These are phyloP conservation scores for Porcisia hertigi DNA, from an alignment of 208 protist species.

Conservation along the genomic window DNA sequence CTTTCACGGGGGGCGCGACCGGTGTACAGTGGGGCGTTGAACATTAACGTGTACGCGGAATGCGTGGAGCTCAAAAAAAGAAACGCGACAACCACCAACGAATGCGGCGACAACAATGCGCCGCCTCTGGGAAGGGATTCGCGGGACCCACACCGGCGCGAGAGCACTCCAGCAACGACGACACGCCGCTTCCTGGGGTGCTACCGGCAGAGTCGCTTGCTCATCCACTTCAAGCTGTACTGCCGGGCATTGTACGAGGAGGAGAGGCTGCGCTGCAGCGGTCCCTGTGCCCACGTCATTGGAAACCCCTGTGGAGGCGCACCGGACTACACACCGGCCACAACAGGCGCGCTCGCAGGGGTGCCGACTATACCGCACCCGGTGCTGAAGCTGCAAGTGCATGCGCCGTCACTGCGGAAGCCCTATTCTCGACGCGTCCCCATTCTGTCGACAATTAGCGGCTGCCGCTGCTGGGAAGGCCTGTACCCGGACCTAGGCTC, in stretches of 20 bases:
- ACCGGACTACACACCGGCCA: constrained; percentile 9
- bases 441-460: constrained; percentile 32
- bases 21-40: constrained; percentile 34
- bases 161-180: no score
- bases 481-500: constrained; percentile 45
- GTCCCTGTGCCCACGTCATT: constrained; percentile 17
- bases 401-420: constrained; percentile 30
- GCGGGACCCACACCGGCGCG: background rate
- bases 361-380: constrained; percentile 57
- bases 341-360: constrained; percentile 12
- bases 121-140: background rate
- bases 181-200: constrained; percentile 47
- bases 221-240: constrained; percentile 84
- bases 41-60: constrained; percentile 53
- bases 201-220: constrained; percentile 77
- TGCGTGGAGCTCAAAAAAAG: background rate
- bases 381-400: constrained; percentile 58
- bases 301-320: constrained; percentile 3
- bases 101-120: background rate
- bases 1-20: constrained; percentile 14
- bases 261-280: constrained; percentile 30
- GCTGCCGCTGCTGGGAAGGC: constrained; percentile 64
- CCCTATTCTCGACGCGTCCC: constrained; percentile 24
- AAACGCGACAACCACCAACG: background rate
- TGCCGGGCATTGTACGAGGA: constrained; percentile 79